phyloP scores from a whole-genome alignment of 2,329 filamentous ascomycete genomes.

The Cladosporium sphaerospermum region DNA sequence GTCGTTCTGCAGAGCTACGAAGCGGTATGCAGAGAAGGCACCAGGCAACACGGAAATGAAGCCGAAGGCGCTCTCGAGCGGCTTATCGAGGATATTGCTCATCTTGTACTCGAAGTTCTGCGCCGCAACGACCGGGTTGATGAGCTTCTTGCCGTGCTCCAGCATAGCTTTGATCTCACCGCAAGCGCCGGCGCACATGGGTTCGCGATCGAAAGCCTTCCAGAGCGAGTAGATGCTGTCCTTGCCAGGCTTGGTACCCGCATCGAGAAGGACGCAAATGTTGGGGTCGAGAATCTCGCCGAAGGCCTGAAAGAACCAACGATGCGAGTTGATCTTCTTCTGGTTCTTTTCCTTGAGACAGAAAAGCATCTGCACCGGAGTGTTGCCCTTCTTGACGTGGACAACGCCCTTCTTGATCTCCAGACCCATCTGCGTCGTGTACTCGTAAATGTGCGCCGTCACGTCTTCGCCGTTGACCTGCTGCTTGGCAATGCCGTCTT shows the following conservation, averaged over 20 bases:
- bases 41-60: constrained; percentile 96
- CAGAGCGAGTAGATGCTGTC: constrained; percentile 96
- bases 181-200: constrained; percentile 94
- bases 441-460: constrained; percentile 93
- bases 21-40: constrained; percentile 97
- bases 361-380: constrained; percentile 94
- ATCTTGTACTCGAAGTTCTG: constrained; percentile 99
- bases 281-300: constrained; percentile 88
- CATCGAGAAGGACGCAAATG: constrained; percentile 92
- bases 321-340: constrained; percentile 99
- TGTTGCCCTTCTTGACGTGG: constrained; percentile 70
- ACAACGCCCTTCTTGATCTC: constrained; percentile 88
- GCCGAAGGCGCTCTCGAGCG: constrained; percentile 91
- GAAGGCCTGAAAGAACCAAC: constrained; percentile 99
- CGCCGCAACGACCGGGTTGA: constrained; percentile 90
- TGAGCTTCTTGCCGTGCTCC: constrained; percentile 74
- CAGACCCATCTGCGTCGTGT: constrained; percentile 79
- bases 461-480: constrained; percentile 95
- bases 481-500: constrained; percentile 97
- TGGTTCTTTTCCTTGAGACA: constrained; percentile 99
- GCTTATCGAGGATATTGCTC: constrained; percentile 98
- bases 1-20: constrained; percentile 90
- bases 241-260: constrained; percentile 87
- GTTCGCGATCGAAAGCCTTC: constrained; percentile 97
- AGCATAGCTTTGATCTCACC: constrained; percentile 99